phyloP scores from a whole-genome alignment of 768 basidiomycete species.

The Saitozyma sp. region DNA sequence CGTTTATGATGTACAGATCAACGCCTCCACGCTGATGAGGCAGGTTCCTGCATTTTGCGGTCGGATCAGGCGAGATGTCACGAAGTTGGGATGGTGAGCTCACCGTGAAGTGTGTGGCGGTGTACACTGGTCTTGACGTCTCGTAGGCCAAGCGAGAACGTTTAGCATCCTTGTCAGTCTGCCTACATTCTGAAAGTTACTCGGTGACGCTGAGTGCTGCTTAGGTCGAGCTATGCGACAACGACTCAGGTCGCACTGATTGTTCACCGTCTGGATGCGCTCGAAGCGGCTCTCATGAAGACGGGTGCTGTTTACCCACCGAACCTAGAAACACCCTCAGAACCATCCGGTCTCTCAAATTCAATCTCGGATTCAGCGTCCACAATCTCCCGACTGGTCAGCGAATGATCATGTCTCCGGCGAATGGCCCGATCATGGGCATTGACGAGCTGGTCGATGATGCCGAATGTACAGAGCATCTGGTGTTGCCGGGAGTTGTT shows the following conservation, averaged over 20 bases:
- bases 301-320: slow-evolving; percentile 38
- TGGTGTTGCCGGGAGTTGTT: too few species aligned
- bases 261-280: slow-evolving; percentile 43
- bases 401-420: too few species aligned
- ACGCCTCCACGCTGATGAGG: neutral
- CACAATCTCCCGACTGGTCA: too few species aligned
- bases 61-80: slow-evolving; percentile 47
- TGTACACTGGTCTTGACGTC: too few species aligned
- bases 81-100: slow-evolving; percentile 37
- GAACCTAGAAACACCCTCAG: slow-evolving; percentile 42
- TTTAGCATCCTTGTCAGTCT: slow-evolving; percentile 19
- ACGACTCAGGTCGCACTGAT: slow-evolving; percentile 42
- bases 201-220: too few species aligned
- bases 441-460: neutral
- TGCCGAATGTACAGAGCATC: slow-evolving; percentile 20
- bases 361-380: neutral
- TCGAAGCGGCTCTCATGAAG: slow-evolving; percentile 46
- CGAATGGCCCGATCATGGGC: too few species aligned
- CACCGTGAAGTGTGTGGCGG: too few species aligned
- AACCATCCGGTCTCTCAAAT: slow-evolving; percentile 5
- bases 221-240: slow-evolving; percentile 33
- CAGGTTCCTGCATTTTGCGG: slow-evolving; percentile 45
- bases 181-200: too few species aligned
- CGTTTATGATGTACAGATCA: neutral
- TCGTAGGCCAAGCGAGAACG: slow-evolving; percentile 34